Evolutionary conservation across 768 basidiomycete genomes (phyloP).

Genomic region (Paxillus involutus): DNA sequence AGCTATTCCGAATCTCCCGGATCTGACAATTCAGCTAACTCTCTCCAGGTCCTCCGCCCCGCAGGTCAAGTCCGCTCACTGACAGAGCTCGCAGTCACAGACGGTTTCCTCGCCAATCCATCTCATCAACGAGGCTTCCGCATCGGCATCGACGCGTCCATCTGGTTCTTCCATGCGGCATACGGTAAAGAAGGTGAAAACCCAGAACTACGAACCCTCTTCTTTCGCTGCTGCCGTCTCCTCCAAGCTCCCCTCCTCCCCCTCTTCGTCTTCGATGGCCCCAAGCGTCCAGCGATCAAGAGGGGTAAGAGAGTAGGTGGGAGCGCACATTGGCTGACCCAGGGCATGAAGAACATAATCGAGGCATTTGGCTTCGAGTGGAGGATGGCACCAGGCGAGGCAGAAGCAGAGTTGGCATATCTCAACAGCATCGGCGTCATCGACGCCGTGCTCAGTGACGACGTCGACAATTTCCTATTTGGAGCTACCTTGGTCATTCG

Average conservation of each 20-base stretch:
- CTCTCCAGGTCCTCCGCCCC: conserved; percentile 60
- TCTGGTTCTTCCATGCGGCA: conserved; percentile 77
- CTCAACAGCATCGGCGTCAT: conserved; percentile 80
- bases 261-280: conserved; percentile 91
- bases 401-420: conserved; percentile 91
- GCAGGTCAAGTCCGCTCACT: conserved; percentile 72
- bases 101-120: conserved; percentile 72
- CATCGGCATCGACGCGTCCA: conserved; percentile 82
- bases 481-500: conserved; percentile 82
- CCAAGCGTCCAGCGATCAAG: conserved; percentile 78
- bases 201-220: conserved; percentile 78
- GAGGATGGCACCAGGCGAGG: conserved; percentile 87
- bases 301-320: conserved; percentile 70
- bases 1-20: neutral
- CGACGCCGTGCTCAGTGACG: conserved; percentile 89
- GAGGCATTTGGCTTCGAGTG: conserved; percentile 82
- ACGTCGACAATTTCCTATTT: conserved; percentile 91
- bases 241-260: conserved; percentile 80
- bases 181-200: conserved; percentile 82
- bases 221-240: conserved; percentile 83
- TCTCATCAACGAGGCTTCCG: conserved; percentile 70
- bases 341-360: conserved; percentile 77
- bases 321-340: conserved; percentile 61
- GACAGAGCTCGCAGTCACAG: conserved; percentile 69
- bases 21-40: conserved; percentile 13